These are phyloP conservation scores for Trichosanthes cucumerina DNA, from an alignment of 306 rosid genomes.

Conservation along the genomic window DNA sequence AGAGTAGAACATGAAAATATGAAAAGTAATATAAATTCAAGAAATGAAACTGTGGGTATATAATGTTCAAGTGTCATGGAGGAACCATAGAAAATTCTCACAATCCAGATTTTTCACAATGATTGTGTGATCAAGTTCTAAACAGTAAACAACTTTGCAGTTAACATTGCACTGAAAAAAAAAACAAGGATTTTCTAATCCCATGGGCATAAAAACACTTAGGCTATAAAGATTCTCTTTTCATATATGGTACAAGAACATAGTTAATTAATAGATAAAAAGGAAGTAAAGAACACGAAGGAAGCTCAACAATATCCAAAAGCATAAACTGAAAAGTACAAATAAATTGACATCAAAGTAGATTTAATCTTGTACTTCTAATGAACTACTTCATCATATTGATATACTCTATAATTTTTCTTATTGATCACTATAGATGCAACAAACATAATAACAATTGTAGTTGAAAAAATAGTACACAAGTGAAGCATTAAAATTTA, in stretches of 20 bases:
- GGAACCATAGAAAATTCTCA: neutral
- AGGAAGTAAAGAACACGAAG: neutral
- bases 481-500: neutral
- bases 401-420: neutral
- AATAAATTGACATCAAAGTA: neutral
- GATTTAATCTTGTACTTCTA: neutral
- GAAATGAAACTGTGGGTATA: neutral
- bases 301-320: neutral
- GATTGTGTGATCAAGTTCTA: neutral
- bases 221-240: neutral
- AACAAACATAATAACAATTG: neutral
- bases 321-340: neutral
- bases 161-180: neutral
- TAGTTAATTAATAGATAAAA: neutral
- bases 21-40: neutral
- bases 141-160: neutral
- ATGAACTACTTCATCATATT: neutral
- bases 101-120: neutral
- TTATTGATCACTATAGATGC: neutral
- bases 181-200: neutral
- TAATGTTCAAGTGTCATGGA: neutral
- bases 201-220: neutral
- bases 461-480: neutral
- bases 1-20: neutral
- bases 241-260: neutral